A percentile compares a stretch with the other conserved stretches of the same genome.
Conservation (phyloP, 768 basidiomycete genomes). For the Mycena rebaudengoi region DNA sequence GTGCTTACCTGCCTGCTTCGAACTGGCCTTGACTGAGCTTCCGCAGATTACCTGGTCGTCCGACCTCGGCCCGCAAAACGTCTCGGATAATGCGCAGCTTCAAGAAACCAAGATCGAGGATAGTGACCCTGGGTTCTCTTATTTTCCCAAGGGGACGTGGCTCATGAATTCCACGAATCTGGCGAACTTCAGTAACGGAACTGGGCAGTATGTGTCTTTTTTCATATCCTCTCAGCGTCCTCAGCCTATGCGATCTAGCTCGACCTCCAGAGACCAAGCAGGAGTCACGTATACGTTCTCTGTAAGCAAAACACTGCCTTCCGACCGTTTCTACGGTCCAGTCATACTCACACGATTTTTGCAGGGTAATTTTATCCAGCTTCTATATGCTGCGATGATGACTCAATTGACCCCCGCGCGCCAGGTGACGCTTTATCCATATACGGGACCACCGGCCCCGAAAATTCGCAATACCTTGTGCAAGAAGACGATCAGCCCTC, state of each 20-base stretch:
- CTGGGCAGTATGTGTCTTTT: conserved; percentile 20
- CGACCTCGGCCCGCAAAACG: background rate
- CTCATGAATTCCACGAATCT: background rate
- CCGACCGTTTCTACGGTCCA: background rate
- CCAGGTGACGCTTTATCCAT: conserved; percentile 24
- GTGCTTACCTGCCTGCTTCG: background rate
- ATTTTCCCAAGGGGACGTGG: conserved; percentile 13
- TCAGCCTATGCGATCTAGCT: background rate
- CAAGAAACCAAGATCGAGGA: background rate
- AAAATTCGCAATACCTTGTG: conserved; percentile 12
- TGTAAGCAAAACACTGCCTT: background rate
- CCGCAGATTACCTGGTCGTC: conserved; percentile 13
- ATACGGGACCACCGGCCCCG: conserved; percentile 20
- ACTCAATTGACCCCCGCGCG: background rate
- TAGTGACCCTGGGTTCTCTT: conserved; percentile 6
- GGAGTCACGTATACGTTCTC: conserved; percentile 26
- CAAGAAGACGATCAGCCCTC: background rate
- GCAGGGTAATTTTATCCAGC: conserved; percentile 13
- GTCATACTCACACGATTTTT: background rate
- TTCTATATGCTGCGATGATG: background rate
- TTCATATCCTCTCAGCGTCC: background rate
- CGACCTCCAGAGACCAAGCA: conserved; percentile 1
- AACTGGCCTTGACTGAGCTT: background rate
- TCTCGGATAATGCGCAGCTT: conserved; percentile 1
- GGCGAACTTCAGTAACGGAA: background rate